These are phyloP conservation scores for Voacanga thouarsii DNA, from an alignment of 257 asterid species.

Conservation along the genomic window DNA sequence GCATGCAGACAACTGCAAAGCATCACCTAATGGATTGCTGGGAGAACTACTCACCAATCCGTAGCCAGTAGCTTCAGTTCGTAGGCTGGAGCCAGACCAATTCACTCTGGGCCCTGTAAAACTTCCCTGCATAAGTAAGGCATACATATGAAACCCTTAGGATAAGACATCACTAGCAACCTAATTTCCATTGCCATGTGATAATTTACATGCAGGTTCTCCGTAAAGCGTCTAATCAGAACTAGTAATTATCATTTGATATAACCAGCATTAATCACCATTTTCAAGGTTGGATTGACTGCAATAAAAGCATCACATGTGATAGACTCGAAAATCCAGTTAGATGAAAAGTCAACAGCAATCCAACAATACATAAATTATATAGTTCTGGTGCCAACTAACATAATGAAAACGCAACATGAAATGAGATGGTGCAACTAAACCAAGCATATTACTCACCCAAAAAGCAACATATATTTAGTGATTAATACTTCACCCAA, in stretches of 20 bases:
- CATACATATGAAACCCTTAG: slow-evolving; percentile 7
- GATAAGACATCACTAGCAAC: background rate
- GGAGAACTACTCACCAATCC: slow-evolving; percentile 65
- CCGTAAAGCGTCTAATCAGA: background rate
- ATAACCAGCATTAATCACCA: background rate
- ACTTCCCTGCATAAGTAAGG: slow-evolving; percentile 72
- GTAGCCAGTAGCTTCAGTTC: slow-evolving; percentile 99
- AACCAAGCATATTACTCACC: background rate
- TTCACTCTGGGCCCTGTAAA: slow-evolving; percentile 95
- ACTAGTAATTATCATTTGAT: background rate
- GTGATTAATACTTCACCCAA: background rate
- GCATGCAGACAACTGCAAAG: background rate
- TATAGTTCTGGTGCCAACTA: background rate
- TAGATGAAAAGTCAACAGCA: background rate
- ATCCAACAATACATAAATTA: background rate
- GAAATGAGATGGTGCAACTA: background rate
- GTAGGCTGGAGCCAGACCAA: slow-evolving; percentile 96
- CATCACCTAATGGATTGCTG: background rate
- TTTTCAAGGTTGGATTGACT: background rate
- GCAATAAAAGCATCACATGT: background rate
- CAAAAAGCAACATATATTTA: background rate
- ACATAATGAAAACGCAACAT: background rate
- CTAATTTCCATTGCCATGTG: background rate
- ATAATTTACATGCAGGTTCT: background rate
- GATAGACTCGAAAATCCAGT: background rate